Conservation (phyloP, 2,329 filamentous ascomycete genomes). For the Alternaria viburni region DNA sequence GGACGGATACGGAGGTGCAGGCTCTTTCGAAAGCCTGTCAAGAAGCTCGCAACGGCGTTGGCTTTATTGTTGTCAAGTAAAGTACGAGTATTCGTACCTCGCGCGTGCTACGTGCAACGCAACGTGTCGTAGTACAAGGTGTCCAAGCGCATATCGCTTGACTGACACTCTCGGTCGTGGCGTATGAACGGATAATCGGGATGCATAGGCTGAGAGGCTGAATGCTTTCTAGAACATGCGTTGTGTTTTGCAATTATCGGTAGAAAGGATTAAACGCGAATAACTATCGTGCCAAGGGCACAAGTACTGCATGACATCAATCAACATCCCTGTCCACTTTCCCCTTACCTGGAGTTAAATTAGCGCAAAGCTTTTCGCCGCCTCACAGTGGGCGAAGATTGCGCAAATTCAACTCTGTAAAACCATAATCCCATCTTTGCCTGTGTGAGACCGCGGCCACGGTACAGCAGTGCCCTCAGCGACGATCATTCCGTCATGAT, state of each 20-base stretch:
- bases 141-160: slow-evolving; percentile 26
- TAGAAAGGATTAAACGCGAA: slow-evolving; percentile 1
- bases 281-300: not conserved
- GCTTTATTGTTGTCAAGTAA: slow-evolving; percentile 66
- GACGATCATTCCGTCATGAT: not conserved
- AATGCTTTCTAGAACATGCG: not conserved
- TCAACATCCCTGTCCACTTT: slow-evolving; percentile 10
- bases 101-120: slow-evolving; percentile 28
- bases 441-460: not conserved
- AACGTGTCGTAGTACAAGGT: slow-evolving; percentile 26
- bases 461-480: not conserved
- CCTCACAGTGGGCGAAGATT: slow-evolving; percentile 13
- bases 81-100: slow-evolving; percentile 34
- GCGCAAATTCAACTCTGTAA: slow-evolving; percentile 11
- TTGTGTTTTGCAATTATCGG: not conserved
- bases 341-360: slow-evolving; percentile 15
- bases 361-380: slow-evolving; percentile 14
- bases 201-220: slow-evolving; percentile 13
- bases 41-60: slow-evolving; percentile 63
- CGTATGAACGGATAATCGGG: slow-evolving; percentile 11
- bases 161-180: slow-evolving; percentile 3
- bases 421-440: not conserved
- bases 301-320: slow-evolving; percentile 5
- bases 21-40: slow-evolving; percentile 62
- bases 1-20: slow-evolving; percentile 70